phyloP scores from a whole-genome alignment of 2,329 filamentous ascomycete genomes.

The Aspergillus sp. region DNA sequence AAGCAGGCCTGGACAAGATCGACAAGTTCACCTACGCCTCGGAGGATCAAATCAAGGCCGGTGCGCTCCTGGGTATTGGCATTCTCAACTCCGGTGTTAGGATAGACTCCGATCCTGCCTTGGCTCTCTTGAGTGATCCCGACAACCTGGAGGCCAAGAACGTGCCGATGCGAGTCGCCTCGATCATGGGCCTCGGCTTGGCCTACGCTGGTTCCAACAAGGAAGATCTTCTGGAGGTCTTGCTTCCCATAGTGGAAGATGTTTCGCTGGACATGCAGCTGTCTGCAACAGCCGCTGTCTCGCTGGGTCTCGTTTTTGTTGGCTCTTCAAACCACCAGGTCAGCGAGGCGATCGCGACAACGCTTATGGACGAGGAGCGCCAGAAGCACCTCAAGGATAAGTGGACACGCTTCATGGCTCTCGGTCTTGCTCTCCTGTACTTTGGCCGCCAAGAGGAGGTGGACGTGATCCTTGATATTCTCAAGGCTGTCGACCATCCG shows the following conservation, averaged over 20 bases:
- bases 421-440: slow-evolving; percentile 86
- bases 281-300: slow-evolving; percentile 88
- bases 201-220: slow-evolving; percentile 93
- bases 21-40: slow-evolving; percentile 84
- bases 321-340: slow-evolving; percentile 87
- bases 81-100: slow-evolving; percentile 91
- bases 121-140: slow-evolving; percentile 72
- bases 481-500: slow-evolving; percentile 94
- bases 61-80: slow-evolving; percentile 84
- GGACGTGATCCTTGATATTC: slow-evolving; percentile 92
- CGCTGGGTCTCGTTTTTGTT: slow-evolving; percentile 83
- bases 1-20: slow-evolving; percentile 83
- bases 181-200: slow-evolving; percentile 92
- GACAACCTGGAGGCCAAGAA: slow-evolving; percentile 73
- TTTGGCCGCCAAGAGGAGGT: slow-evolving; percentile 97
- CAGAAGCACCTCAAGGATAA: slow-evolving; percentile 90
- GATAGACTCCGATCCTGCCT: slow-evolving; percentile 78
- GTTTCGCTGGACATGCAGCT: slow-evolving; percentile 84
- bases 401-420: slow-evolving; percentile 93
- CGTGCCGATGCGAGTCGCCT: slow-evolving; percentile 66
- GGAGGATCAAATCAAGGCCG: slow-evolving; percentile 80
- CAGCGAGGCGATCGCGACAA: slow-evolving; percentile 83
- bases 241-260: slow-evolving; percentile 81
- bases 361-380: slow-evolving; percentile 86
- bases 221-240: slow-evolving; percentile 71